A percentile compares a stretch with the other conserved stretches of the same genome.
These are phyloP conservation scores for Chalciporus piperatus DNA, from an alignment of 768 basidiomycete species.

Conservation along the genomic window DNA sequence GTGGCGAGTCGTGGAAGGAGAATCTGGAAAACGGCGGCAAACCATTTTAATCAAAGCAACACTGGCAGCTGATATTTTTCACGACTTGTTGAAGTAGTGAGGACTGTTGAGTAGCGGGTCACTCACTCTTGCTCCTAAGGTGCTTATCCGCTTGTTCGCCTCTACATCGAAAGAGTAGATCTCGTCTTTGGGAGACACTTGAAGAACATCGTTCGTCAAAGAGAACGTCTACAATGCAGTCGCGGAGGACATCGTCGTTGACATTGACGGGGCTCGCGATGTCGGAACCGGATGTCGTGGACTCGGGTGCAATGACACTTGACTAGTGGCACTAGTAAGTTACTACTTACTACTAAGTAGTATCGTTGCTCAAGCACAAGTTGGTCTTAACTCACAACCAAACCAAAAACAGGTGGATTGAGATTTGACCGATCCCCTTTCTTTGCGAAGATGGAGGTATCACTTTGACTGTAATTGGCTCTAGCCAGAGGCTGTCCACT, in stretches of 20 bases:
- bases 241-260: constrained; percentile 37
- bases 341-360: too few species aligned
- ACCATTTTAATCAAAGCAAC: constrained; percentile 97
- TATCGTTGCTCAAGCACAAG: too few species aligned
- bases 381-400: too few species aligned
- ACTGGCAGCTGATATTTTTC: constrained; percentile 93
- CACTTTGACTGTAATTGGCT: too few species aligned
- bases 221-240: constrained; percentile 74
- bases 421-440: too few species aligned
- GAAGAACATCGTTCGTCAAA: constrained; percentile 64
- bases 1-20: not conserved
- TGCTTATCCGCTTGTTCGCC: constrained; percentile 62
- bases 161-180: constrained; percentile 75
- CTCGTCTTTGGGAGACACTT: constrained; percentile 72
- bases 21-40: constrained; percentile 6
- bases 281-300: too few species aligned
- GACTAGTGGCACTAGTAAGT: too few species aligned
- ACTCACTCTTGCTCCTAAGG: constrained; percentile 90
- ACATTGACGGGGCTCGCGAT: not conserved
- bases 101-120: constrained; percentile 43
- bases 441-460: too few species aligned
- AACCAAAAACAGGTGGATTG: too few species aligned
- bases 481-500: too few species aligned
- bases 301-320: too few species aligned
- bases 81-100: constrained; percentile 81